phyloP scores from a whole-genome alignment of 1,284 basidiomycete genomes.

The Heterobasidion irregulare region DNA sequence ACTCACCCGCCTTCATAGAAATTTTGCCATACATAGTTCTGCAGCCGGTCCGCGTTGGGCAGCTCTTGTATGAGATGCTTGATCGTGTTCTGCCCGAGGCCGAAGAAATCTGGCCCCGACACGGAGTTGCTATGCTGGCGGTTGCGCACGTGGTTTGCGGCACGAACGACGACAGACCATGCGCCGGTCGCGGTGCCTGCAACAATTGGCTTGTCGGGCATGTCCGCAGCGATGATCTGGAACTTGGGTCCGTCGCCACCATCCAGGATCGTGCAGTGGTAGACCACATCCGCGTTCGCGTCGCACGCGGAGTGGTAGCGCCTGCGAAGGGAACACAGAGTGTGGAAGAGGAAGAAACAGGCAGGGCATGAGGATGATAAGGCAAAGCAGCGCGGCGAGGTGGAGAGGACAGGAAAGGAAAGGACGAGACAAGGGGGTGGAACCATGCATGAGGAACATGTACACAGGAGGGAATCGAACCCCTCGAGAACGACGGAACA shows the following conservation, averaged over 20 bases:
- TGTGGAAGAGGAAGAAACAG: not conserved
- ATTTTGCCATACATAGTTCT: conserved; percentile 77
- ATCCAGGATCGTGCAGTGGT: conserved; percentile 75
- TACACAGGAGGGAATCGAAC: not conserved
- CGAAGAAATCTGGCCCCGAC: conserved; percentile 79
- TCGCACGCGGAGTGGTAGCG: conserved; percentile 71
- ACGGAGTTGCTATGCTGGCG: conserved; percentile 76
- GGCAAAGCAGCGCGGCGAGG: not conserved
- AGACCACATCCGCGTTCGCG: conserved; percentile 55
- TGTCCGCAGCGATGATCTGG: conserved; percentile 65
- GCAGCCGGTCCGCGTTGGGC: conserved; percentile 55
- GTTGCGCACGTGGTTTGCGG: conserved; percentile 69
- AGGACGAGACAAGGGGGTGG: not conserved
- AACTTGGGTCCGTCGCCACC: conserved; percentile 78
- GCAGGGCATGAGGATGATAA: not conserved
- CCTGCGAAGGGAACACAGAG: conserved; percentile 24
- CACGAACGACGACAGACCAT: conserved; percentile 73
- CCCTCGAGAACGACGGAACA: not conserved
- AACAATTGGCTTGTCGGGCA: conserved; percentile 56
- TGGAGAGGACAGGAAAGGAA: not conserved
- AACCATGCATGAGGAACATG: not conserved
- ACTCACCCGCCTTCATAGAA: conserved; percentile 76
- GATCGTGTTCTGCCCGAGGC: conserved; percentile 75
- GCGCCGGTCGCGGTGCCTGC: conserved; percentile 80
- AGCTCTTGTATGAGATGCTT: conserved; percentile 79